Evolutionary conservation across 208 protist species (phyloP), one percentile per base, ranked within the genome.

Genomic region (Leishmania major): DNA sequence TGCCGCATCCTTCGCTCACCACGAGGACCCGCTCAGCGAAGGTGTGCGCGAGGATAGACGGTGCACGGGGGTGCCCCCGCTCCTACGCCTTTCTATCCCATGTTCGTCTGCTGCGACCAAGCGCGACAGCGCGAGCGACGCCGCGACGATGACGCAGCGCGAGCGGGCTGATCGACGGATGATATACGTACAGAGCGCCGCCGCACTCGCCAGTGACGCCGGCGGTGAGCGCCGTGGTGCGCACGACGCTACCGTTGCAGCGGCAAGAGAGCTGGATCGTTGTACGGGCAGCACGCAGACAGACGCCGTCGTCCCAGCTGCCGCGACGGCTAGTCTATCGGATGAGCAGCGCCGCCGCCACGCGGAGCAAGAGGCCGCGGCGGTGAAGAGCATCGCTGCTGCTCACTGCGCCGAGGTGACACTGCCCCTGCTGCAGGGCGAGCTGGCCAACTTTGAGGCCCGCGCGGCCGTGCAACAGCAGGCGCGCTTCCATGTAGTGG

Each of bases 331-430:
- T 15, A 25, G 3, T 13, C 31, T 22, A 19, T 69, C 31, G 15
- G 71, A 55, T 28, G 47, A 49, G 71, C 31, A 17, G 77, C 25
- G 80, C 49, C 3, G 45, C 40, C 62, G 4, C 31, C 49, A 75
- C 28, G 22, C 15, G 19, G 22, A 77, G 11, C n/a, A 57, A 64
- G 76, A 80, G 37, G 57, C 17, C 37, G 77, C 57, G 40, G 70
- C n/a, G 47, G 19, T 72, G 28, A 35, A 31, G 22, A 6, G 47
- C 28, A 53, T 72, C 62, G 71, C 77, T 37, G 77, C 76, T 37
- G 76, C 77, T 51, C 81, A 77, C 76, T 78, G 71, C 47, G 81
- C 70, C 11, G 82, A 86, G 72, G 78, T 80, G 35, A 74, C 78
- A 2, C 53, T 82, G 19, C 82, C 78, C 8, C 66, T 82, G 72